Percentiles rank a stretch among this genome's conserved stretches.
phyloP scores from a whole-genome alignment of 805 yeast species.

The Pichia sporocuriosa region DNA sequence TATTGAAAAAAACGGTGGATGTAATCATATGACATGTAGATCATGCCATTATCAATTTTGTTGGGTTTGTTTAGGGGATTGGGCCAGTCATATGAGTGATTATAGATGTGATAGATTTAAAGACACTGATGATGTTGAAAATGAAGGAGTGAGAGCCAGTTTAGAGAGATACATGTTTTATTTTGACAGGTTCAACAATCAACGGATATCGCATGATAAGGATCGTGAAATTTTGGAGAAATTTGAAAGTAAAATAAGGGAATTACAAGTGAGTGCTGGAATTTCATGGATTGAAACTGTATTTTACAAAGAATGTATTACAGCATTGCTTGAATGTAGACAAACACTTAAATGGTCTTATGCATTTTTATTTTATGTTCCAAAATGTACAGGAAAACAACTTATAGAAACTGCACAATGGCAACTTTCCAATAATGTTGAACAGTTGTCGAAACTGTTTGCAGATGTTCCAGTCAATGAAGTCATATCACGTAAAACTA shows the following conservation, averaged over 20 bases:
- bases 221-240: constrained; percentile 59
- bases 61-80: constrained; percentile 81
- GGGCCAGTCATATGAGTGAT: constrained; percentile 63
- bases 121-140: constrained; percentile 41
- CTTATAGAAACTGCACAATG: constrained; percentile 46
- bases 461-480: constrained; percentile 25
- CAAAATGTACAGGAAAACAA: constrained; percentile 40
- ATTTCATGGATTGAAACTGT: constrained; percentile 86
- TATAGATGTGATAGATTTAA: constrained; percentile 53
- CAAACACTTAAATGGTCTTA: constrained; percentile 86
- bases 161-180: constrained; percentile 67
- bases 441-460: constrained; percentile 30
- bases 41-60: constrained; percentile 79
- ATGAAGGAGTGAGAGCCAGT: constrained; percentile 28
- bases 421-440: constrained; percentile 24
- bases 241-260: constrained; percentile 57
- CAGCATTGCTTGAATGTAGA: constrained; percentile 59
- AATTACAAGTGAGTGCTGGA: constrained; percentile 55
- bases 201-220: constrained; percentile 67
- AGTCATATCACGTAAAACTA: constrained; percentile 22
- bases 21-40: constrained; percentile 91
- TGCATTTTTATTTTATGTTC: constrained; percentile 67
- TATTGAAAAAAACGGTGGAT: constrained; percentile 93
- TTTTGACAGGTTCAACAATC: constrained; percentile 66
- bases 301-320: constrained; percentile 68